Percentiles rank a stretch among this genome's conserved stretches.
These are phyloP conservation scores for Monosporozyma servazzii DNA, from an alignment of 805 yeast species.

Conservation along the genomic window DNA sequence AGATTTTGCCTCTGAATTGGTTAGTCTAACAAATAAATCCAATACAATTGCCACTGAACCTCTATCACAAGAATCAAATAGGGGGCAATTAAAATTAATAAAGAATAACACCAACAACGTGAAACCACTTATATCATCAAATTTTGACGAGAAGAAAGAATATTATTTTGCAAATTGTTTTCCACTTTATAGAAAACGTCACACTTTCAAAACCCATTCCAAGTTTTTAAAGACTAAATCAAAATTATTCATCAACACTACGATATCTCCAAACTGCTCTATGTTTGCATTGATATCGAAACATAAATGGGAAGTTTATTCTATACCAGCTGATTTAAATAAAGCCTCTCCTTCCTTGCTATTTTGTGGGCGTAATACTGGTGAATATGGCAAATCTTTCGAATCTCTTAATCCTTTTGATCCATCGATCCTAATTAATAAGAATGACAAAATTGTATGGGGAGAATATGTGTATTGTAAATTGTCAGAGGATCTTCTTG, in stretches of 20 bases:
- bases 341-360: slow-evolving; percentile 40
- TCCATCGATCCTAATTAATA: slow-evolving; percentile 9
- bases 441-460: slow-evolving; percentile 19
- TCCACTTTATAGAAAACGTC: slow-evolving; percentile 65
- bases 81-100: not conserved
- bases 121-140: slow-evolving; percentile 1
- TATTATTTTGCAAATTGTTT: slow-evolving; percentile 66
- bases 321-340: slow-evolving; percentile 30
- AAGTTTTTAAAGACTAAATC: slow-evolving; percentile 40
- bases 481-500: slow-evolving; percentile 47
- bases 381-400: slow-evolving; percentile 52
- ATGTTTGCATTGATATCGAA: slow-evolving; percentile 59
- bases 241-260: slow-evolving; percentile 43
- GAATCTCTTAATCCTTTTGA: slow-evolving; percentile 30
- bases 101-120: not conserved
- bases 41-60: slow-evolving; percentile 4
- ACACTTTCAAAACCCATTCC: slow-evolving; percentile 45
- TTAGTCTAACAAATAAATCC: slow-evolving; percentile 4
- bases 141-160: slow-evolving; percentile 41
- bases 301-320: slow-evolving; percentile 64
- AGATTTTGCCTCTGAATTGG: not conserved
- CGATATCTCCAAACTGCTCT: slow-evolving; percentile 55
- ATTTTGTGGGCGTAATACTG: slow-evolving; percentile 61
- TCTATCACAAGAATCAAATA: slow-evolving; percentile 2
- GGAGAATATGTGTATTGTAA: slow-evolving; percentile 55